Conservation (phyloP, 495 filamentous ascomycete genomes). For the Oleoguttula mirabilis region DNA sequence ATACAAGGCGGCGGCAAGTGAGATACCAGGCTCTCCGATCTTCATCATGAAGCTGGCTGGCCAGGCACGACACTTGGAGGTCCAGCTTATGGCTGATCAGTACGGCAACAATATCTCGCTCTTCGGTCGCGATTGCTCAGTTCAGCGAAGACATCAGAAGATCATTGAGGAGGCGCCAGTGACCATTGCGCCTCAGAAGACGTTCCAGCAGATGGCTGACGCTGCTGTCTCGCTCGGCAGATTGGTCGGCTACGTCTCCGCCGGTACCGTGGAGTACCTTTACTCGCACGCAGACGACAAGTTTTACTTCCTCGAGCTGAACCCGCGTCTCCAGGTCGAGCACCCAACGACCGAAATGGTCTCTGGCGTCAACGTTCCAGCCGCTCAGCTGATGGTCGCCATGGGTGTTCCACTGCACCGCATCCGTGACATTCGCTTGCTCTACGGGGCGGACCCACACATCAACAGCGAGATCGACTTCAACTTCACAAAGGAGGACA, state of each 20-base stretch:
- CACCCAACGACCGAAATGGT: conserved; percentile 99
- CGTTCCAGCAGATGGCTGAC: conserved; percentile 93
- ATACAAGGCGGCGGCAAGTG: conserved; percentile 90
- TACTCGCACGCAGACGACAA: conserved; percentile 98
- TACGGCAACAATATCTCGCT: conserved; percentile 99
- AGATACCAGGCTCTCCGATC: conserved; percentile 98
- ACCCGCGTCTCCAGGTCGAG: conserved; percentile 97
- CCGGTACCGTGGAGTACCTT: conserved; percentile 96
- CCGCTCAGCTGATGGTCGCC: conserved; percentile 94
- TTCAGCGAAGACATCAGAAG: conserved; percentile 97
- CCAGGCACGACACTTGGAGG: conserved; percentile 91
- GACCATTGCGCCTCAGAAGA: conserved; percentile 76
- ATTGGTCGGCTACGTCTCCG: conserved; percentile 95
- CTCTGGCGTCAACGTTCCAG: conserved; percentile 90
- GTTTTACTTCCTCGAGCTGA: conserved; percentile 98
- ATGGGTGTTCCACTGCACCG: conserved; percentile 97
- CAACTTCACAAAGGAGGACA: conserved; percentile 80
- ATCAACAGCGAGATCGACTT: conserved; percentile 85
- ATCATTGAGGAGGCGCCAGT: conserved; percentile 99
- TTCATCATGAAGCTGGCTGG: conserved; percentile 99
- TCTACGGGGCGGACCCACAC: conserved; percentile 92
- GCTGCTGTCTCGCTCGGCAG: conserved; percentile 87
- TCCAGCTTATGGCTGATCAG: conserved; percentile 93
- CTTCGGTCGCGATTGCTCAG: conserved; percentile 96
- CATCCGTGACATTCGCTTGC: conserved; percentile 86